Conservation (phyloP, 2,329 filamentous ascomycete species). For the Talaromyces sp. region DNA sequence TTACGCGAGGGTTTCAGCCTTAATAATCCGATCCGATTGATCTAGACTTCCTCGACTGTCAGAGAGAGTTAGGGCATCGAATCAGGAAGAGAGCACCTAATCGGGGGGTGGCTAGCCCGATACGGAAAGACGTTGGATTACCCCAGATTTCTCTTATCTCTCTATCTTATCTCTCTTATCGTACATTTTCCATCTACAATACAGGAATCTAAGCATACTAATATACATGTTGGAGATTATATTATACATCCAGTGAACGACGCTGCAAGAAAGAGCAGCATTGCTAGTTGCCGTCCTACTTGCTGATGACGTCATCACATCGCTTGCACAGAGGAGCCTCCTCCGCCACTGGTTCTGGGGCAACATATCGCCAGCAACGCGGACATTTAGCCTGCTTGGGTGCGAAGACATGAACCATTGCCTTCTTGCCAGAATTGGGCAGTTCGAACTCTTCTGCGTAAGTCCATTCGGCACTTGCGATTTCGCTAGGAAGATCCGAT, state of each 20-base stretch:
- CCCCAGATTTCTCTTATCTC: not conserved
- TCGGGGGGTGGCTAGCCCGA: not conserved
- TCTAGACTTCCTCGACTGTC: not conserved
- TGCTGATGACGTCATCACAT: slow-evolving; percentile 66
- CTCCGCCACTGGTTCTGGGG: slow-evolving; percentile 51
- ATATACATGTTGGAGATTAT: slow-evolving; percentile 2
- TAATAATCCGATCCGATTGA: not conserved
- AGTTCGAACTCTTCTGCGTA: slow-evolving; percentile 45
- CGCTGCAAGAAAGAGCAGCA: not conserved
- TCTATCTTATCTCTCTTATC: not conserved
- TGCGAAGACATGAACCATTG: slow-evolving; percentile 44
- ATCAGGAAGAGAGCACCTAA: not conserved
- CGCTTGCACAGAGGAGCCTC: slow-evolving; percentile 65
- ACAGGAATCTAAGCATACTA: not conserved
- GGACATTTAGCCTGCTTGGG: slow-evolving; percentile 68
- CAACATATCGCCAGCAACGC: slow-evolving; percentile 84
- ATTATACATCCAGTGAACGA: not conserved
- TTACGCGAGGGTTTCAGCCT: not conserved
- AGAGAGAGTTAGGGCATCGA: not conserved
- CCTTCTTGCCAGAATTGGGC: slow-evolving; percentile 30
- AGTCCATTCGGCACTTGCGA: slow-evolving; percentile 41
- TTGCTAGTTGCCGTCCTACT: slow-evolving; percentile 27
- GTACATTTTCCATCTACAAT: not conserved
- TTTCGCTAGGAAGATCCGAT: slow-evolving; percentile 26
- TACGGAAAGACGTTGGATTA: not conserved